Conservation (phyloP, 352 stramenopile genomes). For the Saprolegnia parasitica region DNA sequence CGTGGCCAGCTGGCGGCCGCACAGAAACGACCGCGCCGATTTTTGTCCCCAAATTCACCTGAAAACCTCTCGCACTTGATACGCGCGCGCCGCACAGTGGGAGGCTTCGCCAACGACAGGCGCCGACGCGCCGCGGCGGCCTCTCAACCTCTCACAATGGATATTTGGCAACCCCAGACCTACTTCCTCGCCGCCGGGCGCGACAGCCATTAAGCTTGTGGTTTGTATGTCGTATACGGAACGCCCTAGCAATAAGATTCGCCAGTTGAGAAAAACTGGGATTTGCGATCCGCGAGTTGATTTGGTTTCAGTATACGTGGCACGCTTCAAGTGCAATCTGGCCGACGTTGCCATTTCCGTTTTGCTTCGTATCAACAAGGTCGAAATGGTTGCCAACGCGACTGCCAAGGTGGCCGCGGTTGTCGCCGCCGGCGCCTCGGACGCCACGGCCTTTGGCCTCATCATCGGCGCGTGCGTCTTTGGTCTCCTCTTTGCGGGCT, state of each 20-base stretch:
- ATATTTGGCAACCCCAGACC: not conserved
- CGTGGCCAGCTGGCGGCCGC: not conserved
- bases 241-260: not conserved
- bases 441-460: slow-evolving; percentile 25
- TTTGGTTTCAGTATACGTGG: not conserved
- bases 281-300: not conserved
- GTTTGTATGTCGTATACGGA: not conserved
- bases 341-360: slow-evolving; percentile 24
- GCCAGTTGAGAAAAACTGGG: not conserved
- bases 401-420: not conserved
- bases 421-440: slow-evolving; percentile 8
- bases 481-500: slow-evolving; percentile 73
- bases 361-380: slow-evolving; percentile 24
- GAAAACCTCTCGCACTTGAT: not conserved
- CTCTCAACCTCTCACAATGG: not conserved
- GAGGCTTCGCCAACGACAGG: not conserved
- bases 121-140: not conserved
- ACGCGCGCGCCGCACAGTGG: not conserved
- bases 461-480: slow-evolving; percentile 47
- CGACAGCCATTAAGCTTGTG: not conserved
- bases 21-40: not conserved
- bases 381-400: slow-evolving; percentile 20
- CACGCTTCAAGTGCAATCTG: not conserved
- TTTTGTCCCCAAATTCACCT: slow-evolving; percentile 1
- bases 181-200: not conserved